A percentile compares a stretch with the other conserved stretches of the same genome.
phyloP scores from a whole-genome alignment of 345 rosid species.

The Euphorbia peplus region DNA sequence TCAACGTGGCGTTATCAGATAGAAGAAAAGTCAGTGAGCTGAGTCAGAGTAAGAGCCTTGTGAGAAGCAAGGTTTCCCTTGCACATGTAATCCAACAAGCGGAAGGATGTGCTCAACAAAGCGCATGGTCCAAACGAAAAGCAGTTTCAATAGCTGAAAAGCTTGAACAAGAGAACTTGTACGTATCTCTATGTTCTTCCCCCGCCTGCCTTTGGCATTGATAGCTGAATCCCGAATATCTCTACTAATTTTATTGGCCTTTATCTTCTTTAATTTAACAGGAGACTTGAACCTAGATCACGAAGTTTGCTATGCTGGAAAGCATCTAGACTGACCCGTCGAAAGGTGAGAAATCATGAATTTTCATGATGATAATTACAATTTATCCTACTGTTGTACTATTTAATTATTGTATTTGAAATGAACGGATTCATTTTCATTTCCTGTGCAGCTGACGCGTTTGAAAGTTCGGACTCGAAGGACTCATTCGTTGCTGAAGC shows the following conservation, averaged over 20 bases:
- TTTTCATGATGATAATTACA: too few species aligned
- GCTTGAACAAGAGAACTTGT: constrained; percentile 97
- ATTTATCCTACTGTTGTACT: too few species aligned
- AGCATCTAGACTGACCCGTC: constrained; percentile 52
- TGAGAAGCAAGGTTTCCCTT: constrained; percentile 83
- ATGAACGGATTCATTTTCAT: not conserved
- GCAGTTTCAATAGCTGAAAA: constrained; percentile 85
- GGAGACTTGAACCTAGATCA: constrained; percentile 87
- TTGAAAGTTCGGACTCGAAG: constrained; percentile 56
- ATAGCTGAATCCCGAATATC: too few species aligned
- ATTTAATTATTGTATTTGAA: too few species aligned
- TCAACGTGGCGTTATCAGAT: constrained; percentile 26
- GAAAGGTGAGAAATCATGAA: constrained; percentile 59
- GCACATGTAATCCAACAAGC: constrained; percentile 85
- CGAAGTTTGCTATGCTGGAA: constrained; percentile 94
- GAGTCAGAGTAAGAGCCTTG: constrained; percentile 72
- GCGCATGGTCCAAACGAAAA: constrained; percentile 78
- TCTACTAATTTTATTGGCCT: constrained; percentile 10
- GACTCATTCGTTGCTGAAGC: constrained; percentile 62
- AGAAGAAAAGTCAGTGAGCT: constrained; percentile 48
- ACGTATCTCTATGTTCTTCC: constrained; percentile 26
- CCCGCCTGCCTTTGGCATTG: not conserved
- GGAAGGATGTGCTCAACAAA: constrained; percentile 68
- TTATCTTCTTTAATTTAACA: constrained; percentile 31
- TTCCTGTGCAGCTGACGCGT: constrained; percentile 51